These are phyloP conservation scores for Waitea zeae DNA, from an alignment of 1,284 basidiomycete species.

Conservation along the genomic window DNA sequence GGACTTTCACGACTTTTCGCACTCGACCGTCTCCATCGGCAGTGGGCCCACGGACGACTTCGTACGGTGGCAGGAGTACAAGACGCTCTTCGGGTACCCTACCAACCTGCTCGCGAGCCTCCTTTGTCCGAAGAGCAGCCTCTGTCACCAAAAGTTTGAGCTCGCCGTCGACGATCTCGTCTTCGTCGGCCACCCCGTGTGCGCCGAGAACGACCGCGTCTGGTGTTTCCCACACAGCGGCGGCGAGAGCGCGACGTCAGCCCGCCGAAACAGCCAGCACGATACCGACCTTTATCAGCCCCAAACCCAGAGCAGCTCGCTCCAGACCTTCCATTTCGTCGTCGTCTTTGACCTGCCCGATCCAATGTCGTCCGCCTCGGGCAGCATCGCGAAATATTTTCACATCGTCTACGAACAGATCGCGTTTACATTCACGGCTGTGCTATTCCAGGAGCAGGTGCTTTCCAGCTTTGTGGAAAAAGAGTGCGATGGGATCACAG, in stretches of 20 bases:
- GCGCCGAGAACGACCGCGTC: slow-evolving; percentile 51
- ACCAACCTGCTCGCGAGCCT: slow-evolving; percentile 70
- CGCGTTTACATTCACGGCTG: slow-evolving; percentile 76
- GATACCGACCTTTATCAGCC: slow-evolving; percentile 8
- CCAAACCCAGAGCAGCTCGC: slow-evolving; percentile 22
- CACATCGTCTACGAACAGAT: slow-evolving; percentile 79
- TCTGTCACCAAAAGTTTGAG: slow-evolving; percentile 93
- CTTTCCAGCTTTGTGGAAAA: slow-evolving; percentile 65
- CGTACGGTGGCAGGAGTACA: slow-evolving; percentile 31
- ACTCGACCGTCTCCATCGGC: background rate
- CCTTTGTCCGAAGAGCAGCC: slow-evolving; percentile 59
- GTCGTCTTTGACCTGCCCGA: slow-evolving; percentile 82
- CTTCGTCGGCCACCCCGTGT: slow-evolving; percentile 91
- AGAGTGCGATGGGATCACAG: slow-evolving; percentile 52
- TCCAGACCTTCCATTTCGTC: slow-evolving; percentile 79
- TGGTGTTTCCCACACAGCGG: slow-evolving; percentile 56
- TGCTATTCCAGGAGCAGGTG: slow-evolving; percentile 77
- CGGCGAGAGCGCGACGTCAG: background rate
- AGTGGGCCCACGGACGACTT: background rate
- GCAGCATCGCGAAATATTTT: slow-evolving; percentile 63
- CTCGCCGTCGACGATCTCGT: slow-evolving; percentile 85
- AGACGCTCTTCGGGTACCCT: slow-evolving; percentile 64
- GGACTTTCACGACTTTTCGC: slow-evolving; percentile 11
- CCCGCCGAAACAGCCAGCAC: background rate
- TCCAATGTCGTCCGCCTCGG: slow-evolving; percentile 62